Base-by-base conservation (phyloP, 345 rosid species). In the Syzygium grande region DNA sequence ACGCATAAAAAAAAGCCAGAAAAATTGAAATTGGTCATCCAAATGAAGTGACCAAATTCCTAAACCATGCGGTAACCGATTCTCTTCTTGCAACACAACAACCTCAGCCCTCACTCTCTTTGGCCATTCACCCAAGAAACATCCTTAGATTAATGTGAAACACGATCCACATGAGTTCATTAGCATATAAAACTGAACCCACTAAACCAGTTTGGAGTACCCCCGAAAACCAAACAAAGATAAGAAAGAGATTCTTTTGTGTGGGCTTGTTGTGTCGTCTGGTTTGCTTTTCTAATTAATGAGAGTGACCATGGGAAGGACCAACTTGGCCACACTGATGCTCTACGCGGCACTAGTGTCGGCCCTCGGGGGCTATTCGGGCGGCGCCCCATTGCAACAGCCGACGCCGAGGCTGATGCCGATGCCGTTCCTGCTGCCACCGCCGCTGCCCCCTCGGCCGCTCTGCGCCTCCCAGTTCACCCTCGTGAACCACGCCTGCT, bases 391-490 rank as follows among this genome's bases (percentile, higher is more conserved):
- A 13, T 73, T 38, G 83, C 83, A 73, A 21, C 83, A 38, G 25
- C 83, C 15, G 12, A 68, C 79, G 3, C 46, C 46, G 6, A 68
- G 79, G 23, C 41, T 68, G 46, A 10, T 86, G 22, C 53, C 59
- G 8, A 5, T 7, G 87, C 87, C 6, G 2, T 21, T n/a, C 43
- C 84, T 85, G 9, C 7, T 78, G 51, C 41, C 79, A n/a, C 87
- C 85, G 5, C 84, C 85, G 27, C 83, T 9, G 46, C 85, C 91
- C 51, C 93, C 90, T 4, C 93, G 86, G 46, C 97, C 97, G 9
- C 93, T 96, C 30, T 97, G 99, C 54, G 86, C 92, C 61, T 91
- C 96, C 90, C 99, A 96, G 89, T 91, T 94, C 86, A 85, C 95
- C 4, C 87, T 96, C 3, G 98, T 88, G 84, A 95, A 93, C 89